These are phyloP conservation scores for Monosporascus sp. DNA, from an alignment of 2,329 filamentous ascomycete species.

Conservation along the genomic window DNA sequence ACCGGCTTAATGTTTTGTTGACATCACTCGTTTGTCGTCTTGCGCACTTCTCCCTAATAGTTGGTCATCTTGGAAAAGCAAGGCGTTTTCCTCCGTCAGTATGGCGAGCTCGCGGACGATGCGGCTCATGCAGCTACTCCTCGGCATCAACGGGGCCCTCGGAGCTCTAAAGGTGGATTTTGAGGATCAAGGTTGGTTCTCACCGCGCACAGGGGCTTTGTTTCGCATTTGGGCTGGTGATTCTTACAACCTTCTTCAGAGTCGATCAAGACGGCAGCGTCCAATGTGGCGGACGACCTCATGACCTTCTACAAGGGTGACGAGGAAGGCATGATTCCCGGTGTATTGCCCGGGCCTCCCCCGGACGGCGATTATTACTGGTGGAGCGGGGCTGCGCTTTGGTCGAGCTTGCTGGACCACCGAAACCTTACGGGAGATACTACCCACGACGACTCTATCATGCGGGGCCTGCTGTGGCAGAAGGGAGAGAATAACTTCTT, in stretches of 20 bases:
- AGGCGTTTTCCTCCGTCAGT: neutral
- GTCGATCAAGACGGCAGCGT: slow-evolving; percentile 22
- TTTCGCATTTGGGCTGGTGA: neutral
- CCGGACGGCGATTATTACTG: slow-evolving; percentile 36
- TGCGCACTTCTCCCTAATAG: too few species aligned
- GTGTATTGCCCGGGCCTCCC: slow-evolving; percentile 14
- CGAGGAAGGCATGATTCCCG: slow-evolving; percentile 13
- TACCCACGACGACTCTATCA: slow-evolving; percentile 42
- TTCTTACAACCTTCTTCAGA: slow-evolving; percentile 10
- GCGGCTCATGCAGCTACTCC: slow-evolving; percentile 11
- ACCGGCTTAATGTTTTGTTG: too few species aligned
- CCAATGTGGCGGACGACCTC: slow-evolving; percentile 23
- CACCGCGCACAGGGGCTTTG: neutral
- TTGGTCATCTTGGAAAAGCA: neutral
- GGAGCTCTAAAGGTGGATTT: slow-evolving; percentile 19
- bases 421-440: slow-evolving; percentile 46
- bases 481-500: slow-evolving; percentile 39
- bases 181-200: slow-evolving; percentile 16
- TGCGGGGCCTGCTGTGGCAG: slow-evolving; percentile 37
- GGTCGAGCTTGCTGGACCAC: slow-evolving; percentile 47
- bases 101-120: slow-evolving; percentile 13
- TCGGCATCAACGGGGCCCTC: slow-evolving; percentile 14
- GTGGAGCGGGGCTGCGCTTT: slow-evolving; percentile 49
- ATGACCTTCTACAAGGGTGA: slow-evolving; percentile 23
- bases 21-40: too few species aligned